Evolutionary conservation across 2,329 filamentous ascomycete genomes (phyloP), one percentile per base, ranked within the genome.

Genomic region (Colletotrichum cuscutae): DNA sequence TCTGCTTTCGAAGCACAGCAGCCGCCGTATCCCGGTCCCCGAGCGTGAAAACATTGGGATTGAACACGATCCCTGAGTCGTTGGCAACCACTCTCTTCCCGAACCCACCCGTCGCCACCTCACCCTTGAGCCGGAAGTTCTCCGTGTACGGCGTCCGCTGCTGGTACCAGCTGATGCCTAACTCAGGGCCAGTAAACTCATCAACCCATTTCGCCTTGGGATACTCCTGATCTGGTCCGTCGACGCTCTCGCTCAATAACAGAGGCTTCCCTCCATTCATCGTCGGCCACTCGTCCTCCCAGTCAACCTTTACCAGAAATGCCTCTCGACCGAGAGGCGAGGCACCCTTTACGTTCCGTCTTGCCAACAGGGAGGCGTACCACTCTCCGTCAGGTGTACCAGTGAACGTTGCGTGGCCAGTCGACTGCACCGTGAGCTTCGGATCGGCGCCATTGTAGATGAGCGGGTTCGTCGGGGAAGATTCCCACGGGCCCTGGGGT

Each of bases 401-500:
- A 30, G 74, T 66, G 35, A 77, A 77, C 4, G 76, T 76, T 2
- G 76, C 76, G 22, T 77, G 76, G 2, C 76, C 76, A 1, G 76
- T 77, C 1, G 72, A 70, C 28, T 74, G 67, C n/a, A 77, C 65
- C 0, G 75, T 76, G 5, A 77, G 68, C 24, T 75, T 73, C 58
- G 64, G 61, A 42, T 76, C 58, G 1, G 71, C 74, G 13, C 74
- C 76, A 59, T 76, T 77, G 72, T 74, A 77, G 30, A 77, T 71
- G 4, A 77, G 79, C 3, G 84, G 84, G 56, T 86, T 86, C 19
- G 77, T 78, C 1, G 83, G 82, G 0, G 81, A 81, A 1, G 79
- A 62, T 54, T 82, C 81, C 83, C 84, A 86, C 3, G 84, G 84
- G 0, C 84, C 84, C 35, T 82, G 77, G 56, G 80, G 5, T 77